Percentiles rank a stretch among this genome's conserved stretches.
Conservation (phyloP, 768 basidiomycete genomes). For the Sarcomyxa edulis region DNA sequence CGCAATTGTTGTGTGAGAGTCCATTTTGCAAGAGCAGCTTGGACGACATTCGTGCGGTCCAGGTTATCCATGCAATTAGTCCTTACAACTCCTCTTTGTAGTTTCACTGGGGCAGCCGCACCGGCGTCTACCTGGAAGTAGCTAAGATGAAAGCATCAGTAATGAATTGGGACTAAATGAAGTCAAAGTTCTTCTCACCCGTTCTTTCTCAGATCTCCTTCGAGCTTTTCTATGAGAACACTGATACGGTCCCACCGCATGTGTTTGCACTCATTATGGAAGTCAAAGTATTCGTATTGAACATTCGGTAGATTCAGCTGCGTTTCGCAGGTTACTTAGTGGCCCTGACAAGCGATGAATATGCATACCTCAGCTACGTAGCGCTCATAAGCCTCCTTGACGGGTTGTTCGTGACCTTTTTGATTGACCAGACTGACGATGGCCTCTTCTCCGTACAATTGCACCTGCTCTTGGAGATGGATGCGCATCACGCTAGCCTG, state of each 20-base stretch:
- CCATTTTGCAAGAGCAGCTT: slow-evolving; percentile 86
- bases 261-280: slow-evolving; percentile 90
- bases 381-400: slow-evolving; percentile 94
- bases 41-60: slow-evolving; percentile 96
- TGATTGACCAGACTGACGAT: slow-evolving; percentile 93
- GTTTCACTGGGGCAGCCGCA: slow-evolving; percentile 38
- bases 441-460: slow-evolving; percentile 70
- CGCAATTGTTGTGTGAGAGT: slow-evolving; percentile 75
- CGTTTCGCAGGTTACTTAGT: background rate
- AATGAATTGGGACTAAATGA: background rate
- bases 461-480: slow-evolving; percentile 72
- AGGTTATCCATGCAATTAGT: slow-evolving; percentile 98
- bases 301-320: slow-evolving; percentile 64
- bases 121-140: slow-evolving; percentile 71
- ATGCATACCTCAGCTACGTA: slow-evolving; percentile 54
- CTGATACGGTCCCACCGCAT: slow-evolving; percentile 95
- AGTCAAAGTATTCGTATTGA: slow-evolving; percentile 94
- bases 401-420: slow-evolving; percentile 85
- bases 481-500: slow-evolving; percentile 66
- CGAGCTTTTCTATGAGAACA: slow-evolving; percentile 70
- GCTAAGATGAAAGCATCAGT: slow-evolving; percentile 27
- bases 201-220: slow-evolving; percentile 61
- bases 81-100: slow-evolving; percentile 76
- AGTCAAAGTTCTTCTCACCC: slow-evolving; percentile 44
- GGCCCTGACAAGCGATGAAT: too few species aligned